These are phyloP conservation scores for Entomophthora muscae DNA, from an alignment of 371 early-diverging fungal genomes.

Conservation along the genomic window DNA sequence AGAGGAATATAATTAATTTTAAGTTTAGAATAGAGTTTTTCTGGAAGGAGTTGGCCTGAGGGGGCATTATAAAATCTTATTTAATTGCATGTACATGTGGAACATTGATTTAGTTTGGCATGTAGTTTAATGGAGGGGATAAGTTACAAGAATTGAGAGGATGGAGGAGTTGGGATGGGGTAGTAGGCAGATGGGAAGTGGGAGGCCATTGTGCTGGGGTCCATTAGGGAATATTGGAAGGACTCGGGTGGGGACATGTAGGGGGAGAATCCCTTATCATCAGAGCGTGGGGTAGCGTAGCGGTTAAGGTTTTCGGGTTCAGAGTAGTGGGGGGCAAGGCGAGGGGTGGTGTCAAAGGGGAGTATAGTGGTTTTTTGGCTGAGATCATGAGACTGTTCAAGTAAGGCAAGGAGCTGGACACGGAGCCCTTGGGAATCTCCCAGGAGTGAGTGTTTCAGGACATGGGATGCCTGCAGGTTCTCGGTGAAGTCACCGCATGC, in stretches of 20 bases:
- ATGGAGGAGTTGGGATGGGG: neutral
- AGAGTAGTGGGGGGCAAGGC: neutral
- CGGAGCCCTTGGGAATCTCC: constrained; percentile 4
- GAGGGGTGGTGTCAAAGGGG: neutral
- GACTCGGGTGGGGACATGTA: neutral
- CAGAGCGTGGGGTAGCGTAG: neutral
- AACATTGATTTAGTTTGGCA: too few relatives aligned
- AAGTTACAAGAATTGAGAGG: neutral
- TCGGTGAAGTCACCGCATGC: constrained; percentile 6
- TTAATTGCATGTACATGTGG: too few relatives aligned
- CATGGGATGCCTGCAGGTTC: neutral
- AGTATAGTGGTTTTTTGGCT: neutral
- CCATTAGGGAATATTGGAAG: neutral
- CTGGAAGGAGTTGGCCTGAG: too few relatives aligned
- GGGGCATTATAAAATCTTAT: too few relatives aligned
- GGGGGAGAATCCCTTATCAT: neutral
- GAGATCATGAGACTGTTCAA: neutral
- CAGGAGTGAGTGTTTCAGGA: neutral
- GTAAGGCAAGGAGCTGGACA: neutral
- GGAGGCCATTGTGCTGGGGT: neutral
- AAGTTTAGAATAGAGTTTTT: too few relatives aligned
- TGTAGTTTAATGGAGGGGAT: too few relatives aligned
- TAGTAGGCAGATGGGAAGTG: neutral
- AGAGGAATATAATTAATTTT: too few relatives aligned
- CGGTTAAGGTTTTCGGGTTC: neutral